A percentile compares a stretch with the other conserved stretches of the same genome.
Evolutionary conservation across 306 rosid genomes (phyloP).

Genomic region (Crotalaria pallida): DNA sequence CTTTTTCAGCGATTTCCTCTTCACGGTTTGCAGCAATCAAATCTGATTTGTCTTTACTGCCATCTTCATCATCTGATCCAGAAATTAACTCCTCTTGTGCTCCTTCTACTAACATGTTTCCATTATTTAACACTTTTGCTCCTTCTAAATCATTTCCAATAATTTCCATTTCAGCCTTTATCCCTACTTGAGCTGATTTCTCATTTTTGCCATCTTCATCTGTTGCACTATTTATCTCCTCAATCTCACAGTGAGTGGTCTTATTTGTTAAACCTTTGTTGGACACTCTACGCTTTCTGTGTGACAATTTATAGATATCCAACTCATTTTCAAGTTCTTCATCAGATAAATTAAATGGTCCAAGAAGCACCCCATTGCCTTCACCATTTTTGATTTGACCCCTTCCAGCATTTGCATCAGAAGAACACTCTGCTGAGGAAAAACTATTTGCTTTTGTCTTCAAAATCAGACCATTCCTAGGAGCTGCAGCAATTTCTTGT

Average conservation of each 20-base stretch:
- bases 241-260: constrained; percentile 37
- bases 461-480: constrained; percentile 10
- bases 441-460: constrained; percentile 30
- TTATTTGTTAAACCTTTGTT: constrained; percentile 33
- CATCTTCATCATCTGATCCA: background rate
- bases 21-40: constrained; percentile 18
- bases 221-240: constrained; percentile 19
- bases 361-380: constrained; percentile 28
- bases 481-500: constrained; percentile 37
- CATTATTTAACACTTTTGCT: background rate
- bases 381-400: constrained; percentile 23
- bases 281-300: constrained; percentile 35
- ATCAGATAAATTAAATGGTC: constrained; percentile 24
- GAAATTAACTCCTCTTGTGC: background rate
- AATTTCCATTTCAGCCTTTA: constrained; percentile 23
- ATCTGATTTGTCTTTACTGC: constrained; percentile 6
- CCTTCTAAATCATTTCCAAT: constrained; percentile 10
- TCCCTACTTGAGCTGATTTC: constrained; percentile 20
- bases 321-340: constrained; percentile 38
- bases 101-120: background rate
- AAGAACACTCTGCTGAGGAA: constrained; percentile 35
- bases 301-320: constrained; percentile 30
- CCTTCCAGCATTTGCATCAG: constrained; percentile 24
- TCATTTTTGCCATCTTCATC: constrained; percentile 23
- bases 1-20: constrained; percentile 12